phyloP scores from a whole-genome alignment of 257 asterid species.

The Scutellaria minor region DNA sequence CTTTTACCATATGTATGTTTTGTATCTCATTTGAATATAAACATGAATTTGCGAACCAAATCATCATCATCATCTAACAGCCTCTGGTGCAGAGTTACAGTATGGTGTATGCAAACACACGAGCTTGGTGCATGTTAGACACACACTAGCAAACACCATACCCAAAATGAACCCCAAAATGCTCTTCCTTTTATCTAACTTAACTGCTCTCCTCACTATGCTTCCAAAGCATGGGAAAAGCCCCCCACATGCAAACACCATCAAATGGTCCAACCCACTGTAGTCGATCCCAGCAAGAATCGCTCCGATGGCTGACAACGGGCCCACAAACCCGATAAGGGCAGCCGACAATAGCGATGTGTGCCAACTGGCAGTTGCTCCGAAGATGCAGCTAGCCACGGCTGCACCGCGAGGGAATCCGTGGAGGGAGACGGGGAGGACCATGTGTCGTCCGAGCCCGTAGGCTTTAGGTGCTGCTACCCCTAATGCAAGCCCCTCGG shows the following conservation, averaged over 20 bases:
- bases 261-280: slow-evolving; percentile 81
- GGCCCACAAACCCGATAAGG: slow-evolving; percentile 79
- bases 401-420: slow-evolving; percentile 98
- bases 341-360: slow-evolving; percentile 81
- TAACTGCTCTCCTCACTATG: slow-evolving; percentile 66
- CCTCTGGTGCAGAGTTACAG: slow-evolving; percentile 99
- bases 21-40: background rate
- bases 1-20: background rate
- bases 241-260: slow-evolving; percentile 93
- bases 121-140: slow-evolving; percentile 78
- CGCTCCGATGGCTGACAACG: slow-evolving; percentile 85
- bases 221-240: slow-evolving; percentile 86
- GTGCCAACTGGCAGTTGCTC: slow-evolving; percentile 94
- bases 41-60: background rate
- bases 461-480: slow-evolving; percentile 99
- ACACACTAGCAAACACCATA: slow-evolving; percentile 57
- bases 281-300: slow-evolving; percentile 90
- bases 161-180: slow-evolving; percentile 69
- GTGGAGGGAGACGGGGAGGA: slow-evolving; percentile 91
- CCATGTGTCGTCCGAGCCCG: slow-evolving; percentile 94
- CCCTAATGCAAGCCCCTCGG: slow-evolving; percentile 96
- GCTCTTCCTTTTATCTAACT: slow-evolving; percentile 67
- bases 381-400: slow-evolving; percentile 91
- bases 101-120: slow-evolving; percentile 96
- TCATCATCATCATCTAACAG: slow-evolving; percentile 70